phyloP scores from a whole-genome alignment of 768 basidiomycete genomes.

The Hericium rajendrae region DNA sequence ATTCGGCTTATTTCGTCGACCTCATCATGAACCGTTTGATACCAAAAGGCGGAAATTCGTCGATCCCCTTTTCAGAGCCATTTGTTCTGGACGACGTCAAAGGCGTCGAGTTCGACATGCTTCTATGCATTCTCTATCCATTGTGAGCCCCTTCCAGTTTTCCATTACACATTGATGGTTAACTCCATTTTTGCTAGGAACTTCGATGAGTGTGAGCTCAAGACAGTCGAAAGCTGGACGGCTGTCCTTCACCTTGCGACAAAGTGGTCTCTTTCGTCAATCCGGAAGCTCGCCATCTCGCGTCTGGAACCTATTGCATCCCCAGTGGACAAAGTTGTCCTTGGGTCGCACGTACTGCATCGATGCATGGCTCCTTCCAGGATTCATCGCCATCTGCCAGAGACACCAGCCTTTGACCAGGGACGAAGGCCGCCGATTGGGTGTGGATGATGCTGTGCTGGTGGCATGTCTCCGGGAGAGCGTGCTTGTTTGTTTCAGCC shows the following conservation, averaged over 20 bases:
- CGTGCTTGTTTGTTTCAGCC: conserved; percentile 4
- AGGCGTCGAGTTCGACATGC: conserved; percentile 6
- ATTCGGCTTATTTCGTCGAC: conserved; percentile 1
- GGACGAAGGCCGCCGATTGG: conserved; percentile 7
- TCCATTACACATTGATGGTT: neutral
- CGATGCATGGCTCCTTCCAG: conserved; percentile 8
- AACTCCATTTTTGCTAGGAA: neutral
- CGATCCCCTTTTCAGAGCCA: neutral
- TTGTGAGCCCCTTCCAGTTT: conserved; percentile 1
- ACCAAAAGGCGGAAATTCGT: too few relatives aligned
- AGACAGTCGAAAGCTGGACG: conserved; percentile 12
- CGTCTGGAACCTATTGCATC: conserved; percentile 8
- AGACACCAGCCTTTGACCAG: conserved; percentile 6
- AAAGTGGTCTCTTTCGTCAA: conserved; percentile 12
- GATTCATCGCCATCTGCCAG: conserved; percentile 8
- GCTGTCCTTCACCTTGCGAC: conserved; percentile 12
- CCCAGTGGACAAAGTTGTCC: conserved; percentile 11
- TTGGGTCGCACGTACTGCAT: conserved; percentile 10
- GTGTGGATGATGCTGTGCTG: conserved; percentile 8
- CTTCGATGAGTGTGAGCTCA: conserved; percentile 4
- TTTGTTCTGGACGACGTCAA: conserved; percentile 3
- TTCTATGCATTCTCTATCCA: conserved; percentile 14
- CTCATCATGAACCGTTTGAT: conserved; percentile 1
- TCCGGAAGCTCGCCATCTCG: conserved; percentile 11
- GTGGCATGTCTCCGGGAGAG: conserved; percentile 9